Conservation (phyloP, 2,329 filamentous ascomycete genomes). For the Mollisia scopiformis region DNA sequence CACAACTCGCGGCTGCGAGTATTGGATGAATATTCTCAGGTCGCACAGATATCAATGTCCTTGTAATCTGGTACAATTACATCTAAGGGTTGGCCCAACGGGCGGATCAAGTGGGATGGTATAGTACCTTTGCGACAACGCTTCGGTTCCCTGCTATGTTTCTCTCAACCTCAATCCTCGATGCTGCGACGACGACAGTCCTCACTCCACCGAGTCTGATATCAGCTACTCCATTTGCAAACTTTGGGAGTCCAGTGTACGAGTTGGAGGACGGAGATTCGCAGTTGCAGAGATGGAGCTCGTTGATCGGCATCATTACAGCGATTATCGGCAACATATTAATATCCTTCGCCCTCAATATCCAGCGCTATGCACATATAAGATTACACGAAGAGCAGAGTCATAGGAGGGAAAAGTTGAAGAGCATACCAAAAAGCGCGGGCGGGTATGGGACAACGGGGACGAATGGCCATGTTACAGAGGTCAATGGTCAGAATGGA, state of each 20-base stretch:
- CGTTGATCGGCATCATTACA: constrained; percentile 90
- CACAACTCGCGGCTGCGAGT: not conserved
- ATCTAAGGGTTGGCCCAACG: constrained; percentile 8
- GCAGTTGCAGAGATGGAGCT: constrained; percentile 76
- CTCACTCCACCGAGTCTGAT: constrained; percentile 10
- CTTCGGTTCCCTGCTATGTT: constrained; percentile 30
- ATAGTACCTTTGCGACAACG: constrained; percentile 12
- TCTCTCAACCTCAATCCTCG: constrained; percentile 26
- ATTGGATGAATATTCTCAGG: not conserved
- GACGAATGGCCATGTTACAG: constrained; percentile 24
- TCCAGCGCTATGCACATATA: constrained; percentile 94
- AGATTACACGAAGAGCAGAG: constrained; percentile 73
- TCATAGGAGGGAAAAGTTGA: constrained; percentile 57
- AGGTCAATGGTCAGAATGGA: constrained; percentile 38
- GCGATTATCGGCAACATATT: constrained; percentile 92
- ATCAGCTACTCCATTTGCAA: not conserved
- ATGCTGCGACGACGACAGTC: constrained; percentile 21
- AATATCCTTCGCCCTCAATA: constrained; percentile 94
- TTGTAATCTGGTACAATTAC: not conserved
- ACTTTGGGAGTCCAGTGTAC: not conserved
- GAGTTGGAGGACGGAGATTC: constrained; percentile 42
- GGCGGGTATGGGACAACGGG: constrained; percentile 43
- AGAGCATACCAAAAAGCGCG: constrained; percentile 45
- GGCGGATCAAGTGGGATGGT: constrained; percentile 26
- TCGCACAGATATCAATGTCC: not conserved